Evolutionary conservation across 768 basidiomycete genomes (phyloP).

Genomic region (Omphalotus guepiniiformis): DNA sequence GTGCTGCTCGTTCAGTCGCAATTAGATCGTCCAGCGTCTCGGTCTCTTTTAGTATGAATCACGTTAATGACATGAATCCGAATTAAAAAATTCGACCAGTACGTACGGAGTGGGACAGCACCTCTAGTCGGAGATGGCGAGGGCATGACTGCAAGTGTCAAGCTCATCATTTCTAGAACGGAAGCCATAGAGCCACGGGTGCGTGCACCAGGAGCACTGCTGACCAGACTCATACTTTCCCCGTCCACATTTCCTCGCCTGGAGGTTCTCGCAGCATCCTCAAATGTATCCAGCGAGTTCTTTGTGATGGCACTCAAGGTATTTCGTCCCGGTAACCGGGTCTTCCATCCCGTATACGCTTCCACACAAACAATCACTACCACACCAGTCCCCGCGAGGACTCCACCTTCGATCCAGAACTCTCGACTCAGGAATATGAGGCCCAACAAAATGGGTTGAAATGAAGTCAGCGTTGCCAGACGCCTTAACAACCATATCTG

Average conservation of each 20-base stretch:
- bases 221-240: slow-evolving; percentile 45
- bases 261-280: slow-evolving; percentile 36
- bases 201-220: slow-evolving; percentile 38
- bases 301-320: slow-evolving; percentile 53
- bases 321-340: slow-evolving; percentile 40
- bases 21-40: slow-evolving; percentile 79
- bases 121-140: slow-evolving; percentile 51
- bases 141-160: slow-evolving; percentile 72
- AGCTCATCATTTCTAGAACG: slow-evolving; percentile 81
- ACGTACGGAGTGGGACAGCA: slow-evolving; percentile 65
- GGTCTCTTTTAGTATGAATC: slow-evolving; percentile 38
- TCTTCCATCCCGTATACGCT: slow-evolving; percentile 47
- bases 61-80: neutral
- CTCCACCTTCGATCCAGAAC: slow-evolving; percentile 70
- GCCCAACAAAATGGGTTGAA: slow-evolving; percentile 76
- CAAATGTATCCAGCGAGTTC: slow-evolving; percentile 55
- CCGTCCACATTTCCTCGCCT: slow-evolving; percentile 38
- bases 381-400: slow-evolving; percentile 53
- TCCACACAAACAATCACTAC: slow-evolving; percentile 59
- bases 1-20: slow-evolving; percentile 73
- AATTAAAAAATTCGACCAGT: slow-evolving; percentile 3
- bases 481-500: slow-evolving; percentile 75
- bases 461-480: slow-evolving; percentile 62
- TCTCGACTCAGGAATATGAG: slow-evolving; percentile 62
- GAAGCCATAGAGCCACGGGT: slow-evolving; percentile 73